Base-by-base conservation (phyloP, 192 early-diverging fungal species). In the Entophlyctis luteolus region DNA sequence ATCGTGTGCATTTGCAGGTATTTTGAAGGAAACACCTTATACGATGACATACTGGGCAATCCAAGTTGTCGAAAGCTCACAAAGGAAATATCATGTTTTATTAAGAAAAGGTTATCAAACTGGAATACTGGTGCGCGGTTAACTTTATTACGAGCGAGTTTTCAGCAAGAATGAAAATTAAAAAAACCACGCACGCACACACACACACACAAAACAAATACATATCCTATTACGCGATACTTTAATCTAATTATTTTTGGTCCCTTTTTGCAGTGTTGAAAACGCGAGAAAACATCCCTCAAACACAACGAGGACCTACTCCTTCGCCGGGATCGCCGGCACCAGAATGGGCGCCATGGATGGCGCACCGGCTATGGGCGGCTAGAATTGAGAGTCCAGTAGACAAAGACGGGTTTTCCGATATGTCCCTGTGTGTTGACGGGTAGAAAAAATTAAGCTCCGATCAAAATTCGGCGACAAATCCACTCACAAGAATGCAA, bases 341-440 rank as follows among this genome's bases (percentile, higher is more conserved):
- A 45, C 42, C n/a, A n/a, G n/a, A 12, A 10, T 12, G 42, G 10
- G n/a, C n/a, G 42, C 10, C n/a, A n/a, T 12, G 10, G 42, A 12
- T n/a, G n/a, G n/a, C 10, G 10, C 55, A 57, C 14, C 0, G 8
- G 14, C 2, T 20, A 34, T 16, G 2, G 2, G 14, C 46, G n/a
- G 60, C 60, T 22, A 63, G 42, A 18, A 48, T 49, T 16, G 28
- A 37, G 12, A 63, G 31, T 31, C 60, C 60, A 28, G 48, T 22
- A 20, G 42, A 20, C 20, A 63, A 45, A 6, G 1, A 25, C 6
- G 46, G 60, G 46, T 63, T 63, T 1, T 49, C 20, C 8, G 60
- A 63, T 29, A 63, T 63, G 47, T 63, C 60, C 39, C 10, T 38
- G 8, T 8, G 8, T 5, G 25, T 6, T 52, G 8, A 18, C 22